phyloP scores from a whole-genome alignment of 2,329 filamentous ascomycete species.

The Beauveria sp. region DNA sequence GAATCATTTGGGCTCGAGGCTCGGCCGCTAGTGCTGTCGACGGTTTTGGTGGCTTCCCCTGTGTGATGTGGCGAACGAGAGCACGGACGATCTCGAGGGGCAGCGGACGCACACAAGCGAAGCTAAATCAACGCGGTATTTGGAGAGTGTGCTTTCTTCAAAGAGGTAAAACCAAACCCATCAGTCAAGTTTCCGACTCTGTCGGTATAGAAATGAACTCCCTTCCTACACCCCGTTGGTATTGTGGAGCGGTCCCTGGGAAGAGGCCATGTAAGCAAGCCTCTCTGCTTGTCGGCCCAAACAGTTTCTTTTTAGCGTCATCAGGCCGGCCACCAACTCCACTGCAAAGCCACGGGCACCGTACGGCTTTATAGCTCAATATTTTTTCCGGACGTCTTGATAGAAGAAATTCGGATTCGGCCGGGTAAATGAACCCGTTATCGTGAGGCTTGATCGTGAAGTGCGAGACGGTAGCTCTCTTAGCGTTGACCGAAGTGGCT shows the following conservation, averaged over 20 bases:
- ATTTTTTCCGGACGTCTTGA: neutral
- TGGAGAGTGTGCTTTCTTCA: no score
- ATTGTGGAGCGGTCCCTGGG: neutral
- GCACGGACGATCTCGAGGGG: neutral
- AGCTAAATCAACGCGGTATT: no score
- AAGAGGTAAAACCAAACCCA: neutral
- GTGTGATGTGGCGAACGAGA: neutral
- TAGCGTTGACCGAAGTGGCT: neutral
- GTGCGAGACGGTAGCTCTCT: neutral
- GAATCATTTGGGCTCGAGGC: slow-evolving; percentile 27
- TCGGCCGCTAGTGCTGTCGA: slow-evolving; percentile 9
- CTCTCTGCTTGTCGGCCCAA: neutral
- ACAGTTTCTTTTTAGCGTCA: neutral
- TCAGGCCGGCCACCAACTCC: neutral
- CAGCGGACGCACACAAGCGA: no score
- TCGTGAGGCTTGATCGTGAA: neutral
- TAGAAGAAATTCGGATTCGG: neutral
- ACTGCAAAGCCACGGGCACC: neutral
- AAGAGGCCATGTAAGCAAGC: slow-evolving; percentile 11
- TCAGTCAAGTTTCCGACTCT: neutral
- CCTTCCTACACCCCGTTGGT: neutral
- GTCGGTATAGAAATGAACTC: neutral
- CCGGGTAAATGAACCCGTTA: neutral
- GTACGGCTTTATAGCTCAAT: neutral
- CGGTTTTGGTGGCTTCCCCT: neutral